Percentiles rank a stretch among this genome's conserved stretches.
These are phyloP conservation scores for Kondoa subrosea DNA, from an alignment of 768 basidiomycete species.

Conservation along the genomic window DNA sequence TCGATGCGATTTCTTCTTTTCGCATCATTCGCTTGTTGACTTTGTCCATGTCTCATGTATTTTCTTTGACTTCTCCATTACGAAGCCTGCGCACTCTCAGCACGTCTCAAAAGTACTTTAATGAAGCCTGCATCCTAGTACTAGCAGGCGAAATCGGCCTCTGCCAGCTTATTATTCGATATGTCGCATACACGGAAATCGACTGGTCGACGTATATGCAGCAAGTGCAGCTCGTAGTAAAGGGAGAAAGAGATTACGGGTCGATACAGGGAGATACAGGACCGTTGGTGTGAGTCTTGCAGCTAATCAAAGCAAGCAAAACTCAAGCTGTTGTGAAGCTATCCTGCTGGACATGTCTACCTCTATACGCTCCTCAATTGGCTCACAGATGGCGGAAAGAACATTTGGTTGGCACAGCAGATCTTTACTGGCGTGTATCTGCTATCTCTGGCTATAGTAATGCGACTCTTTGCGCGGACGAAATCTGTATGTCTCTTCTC, in stretches of 20 bases:
- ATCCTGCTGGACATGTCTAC: conserved; percentile 82
- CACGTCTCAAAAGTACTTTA: not conserved
- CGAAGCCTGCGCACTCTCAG: not conserved
- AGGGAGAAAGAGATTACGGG: conserved; percentile 68
- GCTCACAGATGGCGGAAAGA: conserved; percentile 45
- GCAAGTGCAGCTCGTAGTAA: conserved; percentile 59
- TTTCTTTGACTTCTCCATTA: not conserved
- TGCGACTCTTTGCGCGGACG: not conserved
- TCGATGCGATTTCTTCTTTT: no score
- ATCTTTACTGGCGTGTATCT: conserved; percentile 64
- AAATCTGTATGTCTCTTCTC: conserved; percentile 51
- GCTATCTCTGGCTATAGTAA: conserved; percentile 42
- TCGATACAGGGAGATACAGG: conserved; percentile 77
- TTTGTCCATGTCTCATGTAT: not conserved
- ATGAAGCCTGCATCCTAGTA: not conserved
- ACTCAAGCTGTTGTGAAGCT: conserved; percentile 39
- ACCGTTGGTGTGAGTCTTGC: conserved; percentile 58
- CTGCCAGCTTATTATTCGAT: conserved; percentile 31
- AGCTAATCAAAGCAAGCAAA: not conserved
- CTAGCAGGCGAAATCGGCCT: conserved; percentile 13
- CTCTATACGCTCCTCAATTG: conserved; percentile 56
- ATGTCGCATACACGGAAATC: conserved; percentile 87
- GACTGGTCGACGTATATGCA: conserved; percentile 95
- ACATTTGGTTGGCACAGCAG: conserved; percentile 50
- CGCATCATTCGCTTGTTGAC: not conserved